Percentiles rank a stretch among this genome's conserved stretches.
Conservation (phyloP, 352 stramenopile genomes). For the Phytophthora multivora region DNA sequence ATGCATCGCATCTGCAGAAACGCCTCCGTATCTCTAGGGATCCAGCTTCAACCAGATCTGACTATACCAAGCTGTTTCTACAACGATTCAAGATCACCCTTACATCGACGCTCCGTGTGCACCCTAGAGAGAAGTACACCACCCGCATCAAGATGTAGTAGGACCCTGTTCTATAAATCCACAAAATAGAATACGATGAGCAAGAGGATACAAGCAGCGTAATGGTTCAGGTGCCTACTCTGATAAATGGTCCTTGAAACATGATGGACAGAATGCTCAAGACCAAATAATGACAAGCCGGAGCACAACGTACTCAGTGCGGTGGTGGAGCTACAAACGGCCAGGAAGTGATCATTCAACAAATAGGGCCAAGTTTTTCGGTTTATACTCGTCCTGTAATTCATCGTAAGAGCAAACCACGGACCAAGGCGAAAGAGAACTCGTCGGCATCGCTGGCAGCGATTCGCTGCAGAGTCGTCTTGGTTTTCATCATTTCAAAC, state of each 20-base stretch:
- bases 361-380: too few species aligned
- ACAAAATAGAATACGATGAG: slow-evolving; percentile 46
- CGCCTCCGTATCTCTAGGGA: slow-evolving; percentile 5
- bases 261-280: slow-evolving; percentile 20
- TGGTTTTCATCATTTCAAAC: background rate
- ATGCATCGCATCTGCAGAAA: slow-evolving; percentile 2
- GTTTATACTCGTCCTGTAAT: too few species aligned
- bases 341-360: too few species aligned
- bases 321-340: too few species aligned
- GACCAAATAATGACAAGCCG: slow-evolving; percentile 23
- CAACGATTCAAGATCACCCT: too few species aligned
- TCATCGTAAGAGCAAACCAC: background rate
- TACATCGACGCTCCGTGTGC: too few species aligned
- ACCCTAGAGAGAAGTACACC: too few species aligned
- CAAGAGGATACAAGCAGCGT: slow-evolving; percentile 25
- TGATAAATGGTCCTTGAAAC: slow-evolving; percentile 32
- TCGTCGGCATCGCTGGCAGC: too few species aligned
- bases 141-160: too few species aligned
- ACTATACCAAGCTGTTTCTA: background rate
- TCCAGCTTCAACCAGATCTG: background rate
- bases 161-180: too few species aligned
- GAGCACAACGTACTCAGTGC: slow-evolving; percentile 15
- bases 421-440: background rate
- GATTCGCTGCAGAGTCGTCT: too few species aligned
- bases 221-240: slow-evolving; percentile 47